Percentiles rank a stretch among this genome's conserved stretches.
phyloP scores from a whole-genome alignment of 441 rosid genomes.

The Gossypium gossypioides region DNA sequence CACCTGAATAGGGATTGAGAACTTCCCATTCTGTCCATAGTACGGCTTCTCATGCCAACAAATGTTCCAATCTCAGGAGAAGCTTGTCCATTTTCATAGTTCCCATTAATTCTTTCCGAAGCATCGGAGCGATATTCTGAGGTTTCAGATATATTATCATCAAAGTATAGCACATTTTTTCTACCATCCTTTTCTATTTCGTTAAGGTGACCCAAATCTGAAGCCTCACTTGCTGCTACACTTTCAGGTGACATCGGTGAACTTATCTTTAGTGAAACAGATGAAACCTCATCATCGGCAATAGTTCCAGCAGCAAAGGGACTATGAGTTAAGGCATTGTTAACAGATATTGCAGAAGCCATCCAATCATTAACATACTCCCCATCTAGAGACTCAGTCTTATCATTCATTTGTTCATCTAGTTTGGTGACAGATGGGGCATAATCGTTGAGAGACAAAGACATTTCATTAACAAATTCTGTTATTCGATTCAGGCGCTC shows the following conservation, averaged over 20 bases:
- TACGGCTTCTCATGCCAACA: conserved; percentile 30
- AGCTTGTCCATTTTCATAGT: conserved; percentile 43
- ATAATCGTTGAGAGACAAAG: conserved; percentile 37
- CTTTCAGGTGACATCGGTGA: conserved; percentile 66
- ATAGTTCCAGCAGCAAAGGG: conserved; percentile 80
- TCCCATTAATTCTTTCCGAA: conserved; percentile 39
- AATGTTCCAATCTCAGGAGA: conserved; percentile 55
- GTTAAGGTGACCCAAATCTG: conserved; percentile 51
- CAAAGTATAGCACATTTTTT: conserved; percentile 35
- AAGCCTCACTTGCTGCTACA: conserved; percentile 53
- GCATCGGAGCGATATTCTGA: conserved; percentile 49
- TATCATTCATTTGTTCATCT: conserved; percentile 30
- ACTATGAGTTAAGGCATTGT: conserved; percentile 58
- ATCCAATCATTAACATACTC: conserved; percentile 35
- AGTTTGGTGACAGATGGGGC: conserved; percentile 32
- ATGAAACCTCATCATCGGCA: conserved; percentile 48
- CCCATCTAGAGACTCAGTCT: conserved; percentile 30
- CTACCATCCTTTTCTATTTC: conserved; percentile 51
- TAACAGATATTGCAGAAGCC: conserved; percentile 78
- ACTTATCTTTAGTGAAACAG: conserved; percentile 32
- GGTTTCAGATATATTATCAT: conserved; percentile 63
- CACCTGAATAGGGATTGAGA: conserved; percentile 74
- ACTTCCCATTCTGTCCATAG: conserved; percentile 62
- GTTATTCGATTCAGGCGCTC: conserved; percentile 91
- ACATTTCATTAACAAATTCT: conserved; percentile 63